These are phyloP conservation scores for Cordyceps farinosa DNA, from an alignment of 2,329 filamentous ascomycete genomes.

Conservation along the genomic window DNA sequence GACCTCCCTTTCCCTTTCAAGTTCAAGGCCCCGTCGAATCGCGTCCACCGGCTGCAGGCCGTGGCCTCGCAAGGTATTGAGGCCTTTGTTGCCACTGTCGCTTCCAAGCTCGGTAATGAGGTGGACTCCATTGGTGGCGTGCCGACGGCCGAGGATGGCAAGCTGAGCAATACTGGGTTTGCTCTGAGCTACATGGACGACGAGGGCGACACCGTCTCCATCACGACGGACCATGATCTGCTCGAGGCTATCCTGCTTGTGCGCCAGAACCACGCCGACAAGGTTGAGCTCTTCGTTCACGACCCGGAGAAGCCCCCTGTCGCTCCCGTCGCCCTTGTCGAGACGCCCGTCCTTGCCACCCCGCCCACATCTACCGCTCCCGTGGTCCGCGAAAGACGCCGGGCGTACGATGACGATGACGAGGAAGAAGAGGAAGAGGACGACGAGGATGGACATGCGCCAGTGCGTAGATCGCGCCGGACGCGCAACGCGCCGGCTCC, in stretches of 20 bases:
- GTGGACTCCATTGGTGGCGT: slow-evolving; percentile 78
- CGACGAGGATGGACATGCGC: slow-evolving; percentile 40
- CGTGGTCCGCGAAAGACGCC: slow-evolving; percentile 49
- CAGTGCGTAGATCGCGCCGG: slow-evolving; percentile 33
- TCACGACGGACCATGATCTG: slow-evolving; percentile 92
- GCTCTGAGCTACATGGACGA: slow-evolving; percentile 95
- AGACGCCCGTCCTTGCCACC: slow-evolving; percentile 40
- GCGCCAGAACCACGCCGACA: slow-evolving; percentile 73
- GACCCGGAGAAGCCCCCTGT: slow-evolving; percentile 86
- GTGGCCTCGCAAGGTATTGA: slow-evolving; percentile 74
- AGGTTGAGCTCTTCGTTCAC: slow-evolving; percentile 96
- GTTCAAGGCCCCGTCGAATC: slow-evolving; percentile 94
- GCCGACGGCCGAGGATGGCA: slow-evolving; percentile 74
- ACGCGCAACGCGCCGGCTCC: slow-evolving; percentile 35
- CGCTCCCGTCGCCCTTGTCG: slow-evolving; percentile 52
- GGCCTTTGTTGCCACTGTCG: slow-evolving; percentile 72
- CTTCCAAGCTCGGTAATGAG: slow-evolving; percentile 80
- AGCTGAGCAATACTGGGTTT: slow-evolving; percentile 72
- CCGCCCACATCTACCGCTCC: slow-evolving; percentile 47
- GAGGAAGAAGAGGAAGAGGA: slow-evolving; percentile 46
- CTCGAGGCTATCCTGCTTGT: slow-evolving; percentile 85
- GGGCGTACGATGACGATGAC: slow-evolving; percentile 50
- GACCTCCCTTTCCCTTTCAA: slow-evolving; percentile 93
- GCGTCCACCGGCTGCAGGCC: slow-evolving; percentile 89
- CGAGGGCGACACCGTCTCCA: slow-evolving; percentile 93